These are phyloP conservation scores for Calonectria honghensis DNA, from an alignment of 2,329 filamentous ascomycete species.

Conservation along the genomic window DNA sequence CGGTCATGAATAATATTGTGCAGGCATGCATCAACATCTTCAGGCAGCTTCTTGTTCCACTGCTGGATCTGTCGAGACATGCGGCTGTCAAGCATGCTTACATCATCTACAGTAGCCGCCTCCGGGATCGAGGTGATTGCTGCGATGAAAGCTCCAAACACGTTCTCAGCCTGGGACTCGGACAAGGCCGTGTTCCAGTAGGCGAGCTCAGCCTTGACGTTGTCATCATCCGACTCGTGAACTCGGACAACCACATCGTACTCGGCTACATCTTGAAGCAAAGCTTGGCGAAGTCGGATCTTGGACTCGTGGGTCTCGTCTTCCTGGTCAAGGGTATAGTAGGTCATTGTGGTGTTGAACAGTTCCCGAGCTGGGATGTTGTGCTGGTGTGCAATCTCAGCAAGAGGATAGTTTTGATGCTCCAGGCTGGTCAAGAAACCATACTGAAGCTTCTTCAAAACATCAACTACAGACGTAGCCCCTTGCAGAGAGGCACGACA, in stretches of 20 bases:
- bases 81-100: not conserved
- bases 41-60: conserved; percentile 7
- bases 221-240: conserved; percentile 7
- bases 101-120: not conserved
- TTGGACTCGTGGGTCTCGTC: not conserved
- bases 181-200: conserved; percentile 23
- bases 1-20: conserved; percentile 1
- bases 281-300: conserved; percentile 12
- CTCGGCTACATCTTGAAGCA: conserved; percentile 12
- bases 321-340: conserved; percentile 16
- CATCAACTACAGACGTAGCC: not conserved
- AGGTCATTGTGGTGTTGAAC: conserved; percentile 21
- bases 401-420: conserved; percentile 3
- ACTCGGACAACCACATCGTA: conserved; percentile 3
- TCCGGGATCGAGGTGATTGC: not conserved
- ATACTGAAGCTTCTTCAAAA: conserved; percentile 11
- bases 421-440: conserved; percentile 1
- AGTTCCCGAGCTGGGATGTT: conserved; percentile 1
- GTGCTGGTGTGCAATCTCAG: conserved; percentile 18
- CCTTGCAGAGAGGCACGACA: conserved; percentile 5
- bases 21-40: not conserved
- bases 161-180: conserved; percentile 7
- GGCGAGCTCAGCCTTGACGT: conserved; percentile 6
- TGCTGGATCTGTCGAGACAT: conserved; percentile 11
- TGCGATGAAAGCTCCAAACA: conserved; percentile 7